Evolutionary conservation across 2,329 filamentous ascomycete genomes (phyloP).

Genomic region (Cladosporium oxysporum): DNA sequence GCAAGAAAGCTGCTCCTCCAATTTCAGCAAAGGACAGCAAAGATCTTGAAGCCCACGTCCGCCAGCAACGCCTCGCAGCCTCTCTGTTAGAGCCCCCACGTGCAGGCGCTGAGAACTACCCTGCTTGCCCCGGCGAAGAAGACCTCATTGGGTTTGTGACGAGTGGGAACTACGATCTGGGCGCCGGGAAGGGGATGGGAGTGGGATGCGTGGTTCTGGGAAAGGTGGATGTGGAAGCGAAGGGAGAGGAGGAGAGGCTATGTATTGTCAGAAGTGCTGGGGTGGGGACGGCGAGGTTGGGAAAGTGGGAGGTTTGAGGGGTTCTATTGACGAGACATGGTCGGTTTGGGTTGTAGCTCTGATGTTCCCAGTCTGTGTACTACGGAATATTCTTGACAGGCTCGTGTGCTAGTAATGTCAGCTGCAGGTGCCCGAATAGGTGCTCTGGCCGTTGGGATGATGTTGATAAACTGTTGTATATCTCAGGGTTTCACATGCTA

Average conservation of each 20-base stretch:
- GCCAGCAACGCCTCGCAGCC: slow-evolving; percentile 45
- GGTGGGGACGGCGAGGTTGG: slow-evolving; percentile 75
- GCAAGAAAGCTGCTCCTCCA: slow-evolving; percentile 30
- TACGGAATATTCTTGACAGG: too few relatives aligned
- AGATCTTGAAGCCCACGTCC: slow-evolving; percentile 45
- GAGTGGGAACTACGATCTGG: slow-evolving; percentile 78
- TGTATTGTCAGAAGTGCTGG: slow-evolving; percentile 85
- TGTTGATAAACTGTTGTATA: background rate
- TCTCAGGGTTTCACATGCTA: background rate
- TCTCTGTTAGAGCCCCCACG: slow-evolving; percentile 47
- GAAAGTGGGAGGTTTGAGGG: slow-evolving; percentile 65
- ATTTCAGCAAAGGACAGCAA: slow-evolving; percentile 27
- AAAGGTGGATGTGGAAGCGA: slow-evolving; percentile 50
- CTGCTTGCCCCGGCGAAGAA: slow-evolving; percentile 68
- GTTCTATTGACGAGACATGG: too few relatives aligned
- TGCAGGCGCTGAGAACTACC: slow-evolving; percentile 50
- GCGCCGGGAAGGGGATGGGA: slow-evolving; percentile 72
- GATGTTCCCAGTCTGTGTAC: too few relatives aligned
- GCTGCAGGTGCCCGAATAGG: background rate
- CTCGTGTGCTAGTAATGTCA: background rate
- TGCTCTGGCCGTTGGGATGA: background rate
- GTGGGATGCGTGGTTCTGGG: slow-evolving; percentile 69
- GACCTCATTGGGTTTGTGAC: slow-evolving; percentile 91
- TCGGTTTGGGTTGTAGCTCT: too few relatives aligned
- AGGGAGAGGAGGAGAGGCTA: slow-evolving; percentile 51